Percentiles rank a stretch among this genome's conserved stretches.
Evolutionary conservation across 805 yeast species (phyloP).

Genomic region (Grigorovia humatica): DNA sequence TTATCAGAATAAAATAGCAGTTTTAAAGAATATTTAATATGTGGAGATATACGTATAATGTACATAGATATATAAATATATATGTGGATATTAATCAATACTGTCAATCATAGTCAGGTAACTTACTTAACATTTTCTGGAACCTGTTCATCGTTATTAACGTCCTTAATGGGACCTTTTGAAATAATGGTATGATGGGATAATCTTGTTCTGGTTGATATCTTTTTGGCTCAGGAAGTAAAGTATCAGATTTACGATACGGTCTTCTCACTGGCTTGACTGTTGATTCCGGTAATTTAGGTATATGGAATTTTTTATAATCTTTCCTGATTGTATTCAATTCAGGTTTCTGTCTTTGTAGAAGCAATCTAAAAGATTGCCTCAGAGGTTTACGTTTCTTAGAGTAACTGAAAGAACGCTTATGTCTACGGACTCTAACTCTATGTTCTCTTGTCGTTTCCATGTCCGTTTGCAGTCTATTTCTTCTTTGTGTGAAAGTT

Average conservation of each 20-base stretch:
- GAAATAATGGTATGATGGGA: conserved; percentile 1
- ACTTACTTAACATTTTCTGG: background rate
- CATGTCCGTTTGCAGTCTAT: background rate
- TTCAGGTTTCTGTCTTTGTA: background rate
- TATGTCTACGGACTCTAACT: background rate
- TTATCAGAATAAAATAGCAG: background rate
- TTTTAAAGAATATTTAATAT: too few species aligned
- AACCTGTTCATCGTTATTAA: background rate
- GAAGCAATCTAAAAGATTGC: background rate
- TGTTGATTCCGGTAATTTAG: conserved; percentile 1
- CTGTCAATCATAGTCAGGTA: background rate
- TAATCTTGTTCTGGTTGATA: conserved; percentile 1
- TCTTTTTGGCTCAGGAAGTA: conserved; percentile 1
- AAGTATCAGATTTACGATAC: conserved; percentile 3
- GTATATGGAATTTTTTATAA: background rate
- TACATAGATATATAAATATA: background rate
- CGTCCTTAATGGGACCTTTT: background rate
- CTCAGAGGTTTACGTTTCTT: background rate
- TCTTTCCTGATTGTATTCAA: background rate
- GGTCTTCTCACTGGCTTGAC: background rate
- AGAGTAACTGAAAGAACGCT: background rate
- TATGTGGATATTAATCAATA: too few species aligned
- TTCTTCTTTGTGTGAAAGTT: background rate
- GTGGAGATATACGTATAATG: background rate
- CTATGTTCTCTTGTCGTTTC: background rate